phyloP scores from a whole-genome alignment of 768 basidiomycete species.

The Sarcomyxa edulis region DNA sequence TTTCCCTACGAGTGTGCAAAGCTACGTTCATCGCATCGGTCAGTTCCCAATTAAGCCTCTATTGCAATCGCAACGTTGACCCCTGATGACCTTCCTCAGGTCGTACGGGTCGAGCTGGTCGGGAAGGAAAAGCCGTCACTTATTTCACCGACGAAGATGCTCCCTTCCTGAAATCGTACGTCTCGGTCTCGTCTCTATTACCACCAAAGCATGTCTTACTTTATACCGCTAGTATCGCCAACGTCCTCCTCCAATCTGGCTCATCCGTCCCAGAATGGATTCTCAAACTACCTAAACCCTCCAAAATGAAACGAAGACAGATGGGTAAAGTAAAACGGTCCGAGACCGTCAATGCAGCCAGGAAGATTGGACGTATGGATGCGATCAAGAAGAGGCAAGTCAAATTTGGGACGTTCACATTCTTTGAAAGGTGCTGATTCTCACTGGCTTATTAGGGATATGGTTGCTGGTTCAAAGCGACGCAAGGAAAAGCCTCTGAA shows the following conservation, averaged over 20 bases:
- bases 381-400: conserved; percentile 69
- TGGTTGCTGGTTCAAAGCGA: conserved; percentile 71
- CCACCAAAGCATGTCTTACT: conserved; percentile 4
- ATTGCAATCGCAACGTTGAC: not conserved
- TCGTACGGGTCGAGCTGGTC: conserved; percentile 91
- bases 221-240: conserved; percentile 66
- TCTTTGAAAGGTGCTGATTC: not conserved
- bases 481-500: conserved; percentile 39
- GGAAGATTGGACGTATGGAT: conserved; percentile 62
- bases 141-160: conserved; percentile 95
- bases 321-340: conserved; percentile 85
- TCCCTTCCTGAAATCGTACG: conserved; percentile 81
- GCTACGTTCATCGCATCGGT: conserved; percentile 96
- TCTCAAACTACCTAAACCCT: conserved; percentile 87
- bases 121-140: conserved; percentile 89
- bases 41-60: too few relatives aligned
- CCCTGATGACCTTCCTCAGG: conserved; percentile 35
- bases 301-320: conserved; percentile 77
- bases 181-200: conserved; percentile 2
- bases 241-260: conserved; percentile 91
- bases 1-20: conserved; percentile 93
- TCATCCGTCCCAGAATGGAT: conserved; percentile 94
- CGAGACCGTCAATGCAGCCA: conserved; percentile 66
- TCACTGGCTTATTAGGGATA: conserved; percentile 65
- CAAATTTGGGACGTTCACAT: too few relatives aligned